phyloP scores from a whole-genome alignment of 805 yeast genomes.

The Metschnikowia kunwiensis region DNA sequence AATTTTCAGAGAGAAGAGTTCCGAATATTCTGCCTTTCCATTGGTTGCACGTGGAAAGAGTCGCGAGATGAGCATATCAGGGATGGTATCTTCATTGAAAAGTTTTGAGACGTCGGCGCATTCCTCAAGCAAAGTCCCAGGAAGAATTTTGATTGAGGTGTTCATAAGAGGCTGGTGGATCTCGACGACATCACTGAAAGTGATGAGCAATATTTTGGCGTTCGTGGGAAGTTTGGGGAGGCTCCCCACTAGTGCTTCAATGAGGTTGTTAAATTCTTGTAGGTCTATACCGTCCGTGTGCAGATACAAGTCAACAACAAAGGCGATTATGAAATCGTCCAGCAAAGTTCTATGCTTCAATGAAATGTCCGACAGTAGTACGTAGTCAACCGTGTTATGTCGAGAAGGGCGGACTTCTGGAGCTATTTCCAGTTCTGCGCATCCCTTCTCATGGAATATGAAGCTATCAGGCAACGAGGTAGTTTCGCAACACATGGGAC shows the following conservation, averaged over 20 bases:
- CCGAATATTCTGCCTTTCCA: too few relatives aligned
- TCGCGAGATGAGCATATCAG: neutral
- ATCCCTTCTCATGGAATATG: constrained; percentile 12
- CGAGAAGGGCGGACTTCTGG: constrained; percentile 20
- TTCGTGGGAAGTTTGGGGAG: constrained; percentile 16
- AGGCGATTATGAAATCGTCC: constrained; percentile 17
- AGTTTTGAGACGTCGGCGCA: neutral
- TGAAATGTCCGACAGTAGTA: constrained; percentile 28
- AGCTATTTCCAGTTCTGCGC: too few relatives aligned
- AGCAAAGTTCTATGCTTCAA: constrained; percentile 8
- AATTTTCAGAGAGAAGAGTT: too few relatives aligned
- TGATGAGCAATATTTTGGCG: constrained; percentile 23
- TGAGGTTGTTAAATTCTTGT: constrained; percentile 16
- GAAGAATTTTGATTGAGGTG: neutral
- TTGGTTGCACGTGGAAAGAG: too few relatives aligned
- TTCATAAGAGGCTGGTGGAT: constrained; percentile 18
- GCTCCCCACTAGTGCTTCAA: constrained; percentile 14
- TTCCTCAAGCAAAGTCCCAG: constrained; percentile 1
- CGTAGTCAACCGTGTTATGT: constrained; percentile 30
- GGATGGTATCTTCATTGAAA: neutral
- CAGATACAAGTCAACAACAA: constrained; percentile 32
- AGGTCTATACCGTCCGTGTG: constrained; percentile 22
- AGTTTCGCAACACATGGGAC: constrained; percentile 33
- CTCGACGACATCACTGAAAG: constrained; percentile 29
- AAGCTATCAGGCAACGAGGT: constrained; percentile 23